Base-by-base conservation (phyloP, 2,329 filamentous ascomycete genomes). In the Nectriaceae sp. region DNA sequence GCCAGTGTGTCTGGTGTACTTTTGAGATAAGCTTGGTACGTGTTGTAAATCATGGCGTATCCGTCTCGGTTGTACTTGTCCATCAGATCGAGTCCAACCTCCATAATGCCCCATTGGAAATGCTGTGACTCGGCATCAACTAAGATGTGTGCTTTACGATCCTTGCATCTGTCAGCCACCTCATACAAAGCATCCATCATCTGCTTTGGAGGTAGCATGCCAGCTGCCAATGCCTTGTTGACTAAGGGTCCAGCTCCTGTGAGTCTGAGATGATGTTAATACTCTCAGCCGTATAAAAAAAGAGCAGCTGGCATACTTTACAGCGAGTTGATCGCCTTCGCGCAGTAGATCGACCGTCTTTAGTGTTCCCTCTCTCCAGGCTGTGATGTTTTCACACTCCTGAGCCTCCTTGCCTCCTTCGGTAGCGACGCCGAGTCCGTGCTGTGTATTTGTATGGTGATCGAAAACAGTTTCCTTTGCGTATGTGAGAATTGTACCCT, bases 1-100 rank as follows among this genome's bases (percentile, higher is more conserved):
- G 70, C 65, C 3, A 83, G 56, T 3, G 68, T 71, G 10, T 52
- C 60, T 1, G 72, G 63, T 2, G 75, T 77, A 42, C 66, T 65
- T 60, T 78, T 77, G 16, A 83, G 71, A 57, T 83, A 83, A 41
- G 74, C 76, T 52, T 83, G 80, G 64, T 83, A 82, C 2, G 80
- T 81, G 56, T 74, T 81, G 59, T 69, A 74, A 13, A 74, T 56
- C n/a, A 68, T 57, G 8, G 59, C 71, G 3, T 57, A 49, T 6
- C 64, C 62, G 11, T 71, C 60, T 0, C 63, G 66, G 59, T 77
- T 77, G 63, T 64, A 72, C 48, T 62, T 62, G 37, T 63, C 60
- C 64, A 71, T 71, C 11, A 72, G 51, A 15, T 69, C 60, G 13
- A 74, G 54, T 2, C 65, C 65, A 4, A 64, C 53, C 3, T 52